A percentile compares a stretch with the other conserved stretches of the same genome.
phyloP scores from a whole-genome alignment of 2,329 filamentous ascomycete species.

The Didymella pinodella region DNA sequence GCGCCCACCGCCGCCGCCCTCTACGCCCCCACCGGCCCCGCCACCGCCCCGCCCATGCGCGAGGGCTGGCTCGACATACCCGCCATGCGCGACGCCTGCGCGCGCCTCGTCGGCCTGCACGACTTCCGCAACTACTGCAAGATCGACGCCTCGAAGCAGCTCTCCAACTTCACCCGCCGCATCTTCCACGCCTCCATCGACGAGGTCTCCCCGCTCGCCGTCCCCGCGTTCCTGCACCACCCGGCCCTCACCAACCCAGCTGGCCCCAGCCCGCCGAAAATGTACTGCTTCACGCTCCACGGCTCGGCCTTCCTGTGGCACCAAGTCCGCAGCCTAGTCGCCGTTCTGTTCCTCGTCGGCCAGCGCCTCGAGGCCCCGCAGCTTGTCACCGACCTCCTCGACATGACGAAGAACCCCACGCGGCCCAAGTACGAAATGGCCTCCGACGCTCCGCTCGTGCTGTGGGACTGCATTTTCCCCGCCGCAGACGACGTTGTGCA shows the following conservation, averaged over 20 bases:
- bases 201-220: conserved; percentile 39
- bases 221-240: conserved; percentile 42
- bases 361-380: conserved; percentile 83
- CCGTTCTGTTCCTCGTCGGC: conserved; percentile 88
- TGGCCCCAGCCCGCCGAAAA: conserved; percentile 57
- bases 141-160: conserved; percentile 87
- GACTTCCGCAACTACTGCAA: conserved; percentile 99
- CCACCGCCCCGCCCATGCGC: conserved; percentile 27
- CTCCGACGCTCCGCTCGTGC: conserved; percentile 84
- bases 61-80: conserved; percentile 84
- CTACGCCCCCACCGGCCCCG: conserved; percentile 34
- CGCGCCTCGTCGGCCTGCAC: conserved; percentile 79
- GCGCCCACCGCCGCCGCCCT: conserved; percentile 64
- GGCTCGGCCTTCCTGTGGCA: conserved; percentile 97
- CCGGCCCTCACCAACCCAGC: conserved; percentile 33
- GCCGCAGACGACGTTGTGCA: conserved; percentile 50
- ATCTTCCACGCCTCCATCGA: conserved; percentile 85
- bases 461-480: conserved; percentile 96
- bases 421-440: conserved; percentile 91
- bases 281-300: conserved; percentile 88
- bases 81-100: conserved; percentile 84
- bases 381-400: conserved; percentile 77
- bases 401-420: conserved; percentile 73
- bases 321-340: conserved; percentile 95
- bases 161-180: conserved; percentile 79